These are phyloP conservation scores for Paecilomyces dactylethromorphus DNA, from an alignment of 2,329 filamentous ascomycete genomes.

Conservation along the genomic window DNA sequence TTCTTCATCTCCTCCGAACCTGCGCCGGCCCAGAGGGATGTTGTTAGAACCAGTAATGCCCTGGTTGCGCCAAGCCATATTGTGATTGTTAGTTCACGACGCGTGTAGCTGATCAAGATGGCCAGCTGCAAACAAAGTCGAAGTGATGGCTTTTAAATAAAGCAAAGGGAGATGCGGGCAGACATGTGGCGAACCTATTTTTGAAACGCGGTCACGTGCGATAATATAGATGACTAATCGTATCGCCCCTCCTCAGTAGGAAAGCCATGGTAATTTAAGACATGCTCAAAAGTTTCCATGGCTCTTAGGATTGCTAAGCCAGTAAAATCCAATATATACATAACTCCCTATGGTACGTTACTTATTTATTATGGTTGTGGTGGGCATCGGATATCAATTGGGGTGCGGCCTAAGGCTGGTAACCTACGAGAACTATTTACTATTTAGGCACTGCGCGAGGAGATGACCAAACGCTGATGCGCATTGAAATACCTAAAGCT, in stretches of 20 bases:
- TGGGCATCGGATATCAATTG: too few species aligned
- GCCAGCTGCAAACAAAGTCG: background rate
- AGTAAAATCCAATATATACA: background rate
- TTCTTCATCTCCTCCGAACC: conserved; percentile 65
- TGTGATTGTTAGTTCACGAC: conserved; percentile 7
- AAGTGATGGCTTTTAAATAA: background rate
- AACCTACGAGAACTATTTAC: too few species aligned
- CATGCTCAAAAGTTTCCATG: background rate
- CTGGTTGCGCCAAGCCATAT: conserved; percentile 60
- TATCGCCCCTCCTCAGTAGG: background rate
- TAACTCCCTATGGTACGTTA: background rate
- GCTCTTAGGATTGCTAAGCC: background rate
- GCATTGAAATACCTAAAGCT: background rate
- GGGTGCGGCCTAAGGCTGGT: too few species aligned
- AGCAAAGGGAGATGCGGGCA: background rate
- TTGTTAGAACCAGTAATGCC: conserved; percentile 98
- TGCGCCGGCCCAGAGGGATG: conserved; percentile 81
- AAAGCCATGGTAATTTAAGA: background rate
- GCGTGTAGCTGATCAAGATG: background rate
- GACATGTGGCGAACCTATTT: background rate
- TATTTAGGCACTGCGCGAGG: too few species aligned
- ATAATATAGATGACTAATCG: background rate
- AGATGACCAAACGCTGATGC: background rate
- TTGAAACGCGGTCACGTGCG: background rate
- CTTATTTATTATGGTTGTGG: background rate